A percentile compares a stretch with the other conserved stretches of the same genome.
These are phyloP conservation scores for Volvox africanus DNA, from an alignment of 139 green algal species.

Conservation along the genomic window DNA sequence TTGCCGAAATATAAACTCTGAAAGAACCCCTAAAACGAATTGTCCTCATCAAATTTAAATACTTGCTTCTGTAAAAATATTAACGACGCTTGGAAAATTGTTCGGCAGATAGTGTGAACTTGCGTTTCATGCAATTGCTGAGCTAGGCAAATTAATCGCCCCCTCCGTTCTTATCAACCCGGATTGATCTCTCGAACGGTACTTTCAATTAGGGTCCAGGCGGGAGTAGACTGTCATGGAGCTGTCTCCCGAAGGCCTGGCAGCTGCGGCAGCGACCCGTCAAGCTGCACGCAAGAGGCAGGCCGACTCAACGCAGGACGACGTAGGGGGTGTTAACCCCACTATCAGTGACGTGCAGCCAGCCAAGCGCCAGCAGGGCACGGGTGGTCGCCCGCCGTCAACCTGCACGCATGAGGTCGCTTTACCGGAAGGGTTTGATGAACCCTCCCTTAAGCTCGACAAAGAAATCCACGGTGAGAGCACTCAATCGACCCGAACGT, in stretches of 20 bases:
- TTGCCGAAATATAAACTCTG: no score
- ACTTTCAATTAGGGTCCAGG: not conserved
- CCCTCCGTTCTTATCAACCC: no score
- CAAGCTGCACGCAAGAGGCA: constrained; percentile 74
- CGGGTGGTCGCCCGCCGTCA: not conserved
- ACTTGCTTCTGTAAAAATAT: no score
- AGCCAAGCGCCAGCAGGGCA: constrained; percentile 49
- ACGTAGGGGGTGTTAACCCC: not conserved
- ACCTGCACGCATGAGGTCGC: constrained; percentile 79
- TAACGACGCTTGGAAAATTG: no score
- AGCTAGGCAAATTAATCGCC: no score
- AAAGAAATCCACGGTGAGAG: constrained; percentile 50
- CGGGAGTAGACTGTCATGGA: constrained; percentile 32
- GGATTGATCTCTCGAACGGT: no score
- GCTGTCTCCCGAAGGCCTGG: constrained; percentile 56
- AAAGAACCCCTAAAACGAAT: no score
- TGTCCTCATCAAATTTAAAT: no score
- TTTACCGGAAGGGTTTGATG: constrained; percentile 74
- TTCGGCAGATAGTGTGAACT: no score
- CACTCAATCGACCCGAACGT: no score
- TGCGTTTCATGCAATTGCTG: no score
- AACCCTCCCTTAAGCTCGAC: constrained; percentile 58
- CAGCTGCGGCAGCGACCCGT: constrained; percentile 68
- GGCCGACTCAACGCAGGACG: not conserved
- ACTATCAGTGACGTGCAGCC: not conserved